A percentile compares a stretch with the other conserved stretches of the same genome.
These are phyloP conservation scores for Chaetomiaceae sp. DNA, from an alignment of 2,329 filamentous ascomycete genomes.

Conservation along the genomic window DNA sequence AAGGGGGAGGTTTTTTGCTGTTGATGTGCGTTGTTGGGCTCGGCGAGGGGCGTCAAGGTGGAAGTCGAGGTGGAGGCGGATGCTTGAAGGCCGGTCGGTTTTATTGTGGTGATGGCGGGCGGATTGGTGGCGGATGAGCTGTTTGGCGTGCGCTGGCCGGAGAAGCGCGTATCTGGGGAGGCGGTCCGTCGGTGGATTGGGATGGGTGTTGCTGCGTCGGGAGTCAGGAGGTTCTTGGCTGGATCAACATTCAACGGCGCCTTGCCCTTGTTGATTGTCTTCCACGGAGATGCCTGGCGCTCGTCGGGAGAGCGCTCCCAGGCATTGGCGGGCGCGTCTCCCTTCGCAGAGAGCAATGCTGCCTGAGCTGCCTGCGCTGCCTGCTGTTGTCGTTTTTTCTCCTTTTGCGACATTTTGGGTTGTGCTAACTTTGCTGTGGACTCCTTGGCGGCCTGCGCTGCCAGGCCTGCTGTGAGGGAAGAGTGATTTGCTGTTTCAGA, in stretches of 20 bases:
- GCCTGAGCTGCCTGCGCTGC: slow-evolving; percentile 36
- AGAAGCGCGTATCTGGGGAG: slow-evolving; percentile 59
- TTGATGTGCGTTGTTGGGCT: slow-evolving; percentile 18
- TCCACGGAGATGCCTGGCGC: slow-evolving; percentile 60
- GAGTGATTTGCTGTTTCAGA: slow-evolving; percentile 49
- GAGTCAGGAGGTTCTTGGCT: slow-evolving; percentile 42
- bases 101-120: slow-evolving; percentile 2
- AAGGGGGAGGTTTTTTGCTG: slow-evolving; percentile 33
- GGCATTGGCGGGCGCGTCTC: slow-evolving; percentile 36
- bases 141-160: slow-evolving; percentile 47
- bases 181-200: slow-evolving; percentile 46
- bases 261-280: slow-evolving; percentile 46
- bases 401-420: slow-evolving; percentile 80
- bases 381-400: slow-evolving; percentile 78
- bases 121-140: slow-evolving; percentile 6
- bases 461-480: slow-evolving; percentile 51
- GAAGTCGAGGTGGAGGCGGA: slow-evolving; percentile 27
- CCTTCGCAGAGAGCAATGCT: slow-evolving; percentile 13
- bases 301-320: slow-evolving; percentile 42
- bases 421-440: slow-evolving; percentile 35
- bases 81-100: background rate
- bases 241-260: slow-evolving; percentile 33
- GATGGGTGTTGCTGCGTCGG: slow-evolving; percentile 34
- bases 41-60: no score
- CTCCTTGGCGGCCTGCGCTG: slow-evolving; percentile 46